These are phyloP conservation scores for Heliocybe sulcata DNA, from an alignment of 1,284 basidiomycete species.

Conservation along the genomic window DNA sequence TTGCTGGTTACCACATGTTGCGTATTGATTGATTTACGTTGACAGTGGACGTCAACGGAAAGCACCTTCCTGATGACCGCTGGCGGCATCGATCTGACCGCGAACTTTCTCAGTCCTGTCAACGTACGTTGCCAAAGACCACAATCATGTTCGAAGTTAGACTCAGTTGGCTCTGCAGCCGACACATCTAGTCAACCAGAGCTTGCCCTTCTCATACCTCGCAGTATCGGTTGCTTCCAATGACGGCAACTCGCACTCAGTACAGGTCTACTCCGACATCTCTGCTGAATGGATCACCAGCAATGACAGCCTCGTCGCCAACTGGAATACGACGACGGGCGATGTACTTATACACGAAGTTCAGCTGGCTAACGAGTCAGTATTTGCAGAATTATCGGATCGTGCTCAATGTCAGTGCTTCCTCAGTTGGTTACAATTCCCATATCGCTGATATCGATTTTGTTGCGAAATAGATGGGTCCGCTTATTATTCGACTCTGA, in stretches of 20 bases:
- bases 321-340: conserved; percentile 40
- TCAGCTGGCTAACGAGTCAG: conserved; percentile 37
- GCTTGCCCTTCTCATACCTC: conserved; percentile 56
- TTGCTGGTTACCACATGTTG: conserved; percentile 4
- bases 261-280: conserved; percentile 61
- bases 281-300: conserved; percentile 61
- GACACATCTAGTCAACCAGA: conserved; percentile 48
- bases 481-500: conserved; percentile 48
- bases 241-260: conserved; percentile 45
- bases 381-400: conserved; percentile 46
- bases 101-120: conserved; percentile 60
- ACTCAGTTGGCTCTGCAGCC: too few relatives aligned
- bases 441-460: not conserved
- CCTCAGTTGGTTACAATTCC: not conserved
- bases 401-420: conserved; percentile 47
- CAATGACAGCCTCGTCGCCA: conserved; percentile 42
- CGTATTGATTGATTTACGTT: not conserved
- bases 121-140: conserved; percentile 35
- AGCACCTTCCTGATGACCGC: conserved; percentile 53
- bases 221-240: conserved; percentile 44
- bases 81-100: conserved; percentile 54
- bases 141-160: too few relatives aligned
- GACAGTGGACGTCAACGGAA: conserved; percentile 57
- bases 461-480: conserved; percentile 43
- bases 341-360: conserved; percentile 51